Evolutionary conservation across 2,329 filamentous ascomycete genomes (phyloP).

Genomic region (Microascus cirrosus): DNA sequence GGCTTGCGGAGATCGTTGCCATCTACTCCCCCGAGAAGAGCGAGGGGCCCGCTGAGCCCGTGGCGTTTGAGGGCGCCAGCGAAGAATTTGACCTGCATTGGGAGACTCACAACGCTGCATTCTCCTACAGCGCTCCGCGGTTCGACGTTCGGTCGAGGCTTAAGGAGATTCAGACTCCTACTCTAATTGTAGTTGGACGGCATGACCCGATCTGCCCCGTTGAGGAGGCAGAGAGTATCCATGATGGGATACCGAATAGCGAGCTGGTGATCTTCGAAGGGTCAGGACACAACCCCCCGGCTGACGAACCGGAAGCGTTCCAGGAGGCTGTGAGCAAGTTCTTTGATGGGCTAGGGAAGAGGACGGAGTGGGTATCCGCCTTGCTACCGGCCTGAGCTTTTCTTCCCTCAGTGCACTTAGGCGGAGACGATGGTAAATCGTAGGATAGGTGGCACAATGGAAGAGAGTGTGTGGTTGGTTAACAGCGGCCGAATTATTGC

Average conservation of each 20-base stretch:
- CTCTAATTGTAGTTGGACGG: conserved; percentile 11
- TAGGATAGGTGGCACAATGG: too few species aligned
- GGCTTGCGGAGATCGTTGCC: conserved; percentile 9
- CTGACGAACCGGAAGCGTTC: conserved; percentile 12
- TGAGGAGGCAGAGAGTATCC: conserved; percentile 11
- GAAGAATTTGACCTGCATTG: conserved; percentile 7
- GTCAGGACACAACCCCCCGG: conserved; percentile 11
- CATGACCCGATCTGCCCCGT: conserved; percentile 12
- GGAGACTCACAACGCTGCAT: conserved; percentile 13
- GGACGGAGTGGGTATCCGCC: too few species aligned
- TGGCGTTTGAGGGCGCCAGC: neutral
- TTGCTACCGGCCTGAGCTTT: too few species aligned
- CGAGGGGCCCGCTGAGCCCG: neutral
- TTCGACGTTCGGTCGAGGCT: conserved; percentile 12
- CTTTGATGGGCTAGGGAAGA: neutral
- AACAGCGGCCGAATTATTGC: too few species aligned
- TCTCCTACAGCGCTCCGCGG: conserved; percentile 10
- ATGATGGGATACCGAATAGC: conserved; percentile 6
- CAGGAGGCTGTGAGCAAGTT: conserved; percentile 6
- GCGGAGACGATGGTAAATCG: too few species aligned
- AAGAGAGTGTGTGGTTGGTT: too few species aligned
- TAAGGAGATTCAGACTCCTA: conserved; percentile 9
- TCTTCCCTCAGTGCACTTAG: too few species aligned
- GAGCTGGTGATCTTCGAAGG: conserved; percentile 13
- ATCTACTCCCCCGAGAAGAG: conserved; percentile 9